Percentiles rank a stretch among this genome's conserved stretches.
These are phyloP conservation scores for Gossypium rotundifolium DNA, from an alignment of 345 rosid species.

Conservation along the genomic window DNA sequence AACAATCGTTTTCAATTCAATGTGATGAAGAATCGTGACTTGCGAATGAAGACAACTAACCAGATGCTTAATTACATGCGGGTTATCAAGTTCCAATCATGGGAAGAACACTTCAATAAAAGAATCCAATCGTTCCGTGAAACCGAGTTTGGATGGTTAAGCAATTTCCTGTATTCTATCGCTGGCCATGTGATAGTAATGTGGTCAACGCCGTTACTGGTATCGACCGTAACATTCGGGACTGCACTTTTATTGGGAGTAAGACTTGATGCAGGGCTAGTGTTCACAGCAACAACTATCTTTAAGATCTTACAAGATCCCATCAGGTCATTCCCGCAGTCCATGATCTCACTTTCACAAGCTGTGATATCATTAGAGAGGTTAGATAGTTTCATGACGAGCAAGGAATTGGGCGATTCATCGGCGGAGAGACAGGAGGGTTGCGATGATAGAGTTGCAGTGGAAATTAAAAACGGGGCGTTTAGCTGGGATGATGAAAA, in stretches of 20 bases:
- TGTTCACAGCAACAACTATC: constrained; percentile 76
- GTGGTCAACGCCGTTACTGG: constrained; percentile 76
- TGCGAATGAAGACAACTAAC: constrained; percentile 87
- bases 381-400: constrained; percentile 71
- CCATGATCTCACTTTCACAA: constrained; percentile 89
- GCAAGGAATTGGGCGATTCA: constrained; percentile 54
- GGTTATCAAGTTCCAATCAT: constrained; percentile 92
- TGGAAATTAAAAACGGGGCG: constrained; percentile 59
- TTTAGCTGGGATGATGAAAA: constrained; percentile 84
- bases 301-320: constrained; percentile 96
- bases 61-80: constrained; percentile 92
- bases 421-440: constrained; percentile 57
- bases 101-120: constrained; percentile 89
- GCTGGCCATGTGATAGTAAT: constrained; percentile 60
- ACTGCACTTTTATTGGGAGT: constrained; percentile 63
- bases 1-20: constrained; percentile 62
- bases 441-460: constrained; percentile 48
- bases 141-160: constrained; percentile 67
- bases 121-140: constrained; percentile 69
- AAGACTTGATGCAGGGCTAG: constrained; percentile 75
- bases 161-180: constrained; percentile 74
- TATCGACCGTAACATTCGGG: constrained; percentile 72
- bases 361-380: constrained; percentile 83
- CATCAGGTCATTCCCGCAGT: constrained; percentile 77
- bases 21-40: constrained; percentile 74